These are phyloP conservation scores for Fragaria nilgerrensis DNA, from an alignment of 306 rosid species.

Conservation along the genomic window DNA sequence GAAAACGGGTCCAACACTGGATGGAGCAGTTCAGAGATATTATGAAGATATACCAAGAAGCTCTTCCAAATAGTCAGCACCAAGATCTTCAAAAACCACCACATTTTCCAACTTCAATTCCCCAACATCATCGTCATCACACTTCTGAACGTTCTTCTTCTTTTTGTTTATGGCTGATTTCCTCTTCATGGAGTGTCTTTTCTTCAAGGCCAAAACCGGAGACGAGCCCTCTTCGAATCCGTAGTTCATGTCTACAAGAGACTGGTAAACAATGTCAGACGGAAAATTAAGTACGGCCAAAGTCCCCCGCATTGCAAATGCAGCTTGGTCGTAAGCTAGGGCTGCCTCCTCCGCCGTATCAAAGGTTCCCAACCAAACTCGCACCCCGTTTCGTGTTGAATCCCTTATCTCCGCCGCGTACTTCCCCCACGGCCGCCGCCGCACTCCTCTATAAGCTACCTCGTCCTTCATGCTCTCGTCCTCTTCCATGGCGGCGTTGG, in stretches of 20 bases:
- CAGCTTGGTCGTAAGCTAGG: constrained; percentile 76
- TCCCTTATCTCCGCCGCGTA: constrained; percentile 73
- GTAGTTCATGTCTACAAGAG: constrained; percentile 48
- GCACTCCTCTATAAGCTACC: constrained; percentile 48
- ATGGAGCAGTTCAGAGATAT: constrained; percentile 4
- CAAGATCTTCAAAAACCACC: constrained; percentile 57
- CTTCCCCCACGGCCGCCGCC: constrained; percentile 73
- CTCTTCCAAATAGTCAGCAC: constrained; percentile 53
- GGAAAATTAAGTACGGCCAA: constrained; percentile 58
- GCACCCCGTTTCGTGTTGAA: constrained; percentile 51
- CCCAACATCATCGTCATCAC: neutral
- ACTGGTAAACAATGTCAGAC: constrained; percentile 31
- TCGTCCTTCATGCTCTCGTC: constrained; percentile 14
- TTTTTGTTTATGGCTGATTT: constrained; percentile 23
- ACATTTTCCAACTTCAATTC: constrained; percentile 11
- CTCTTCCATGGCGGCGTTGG: constrained; percentile 12
- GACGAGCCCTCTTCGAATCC: constrained; percentile 33
- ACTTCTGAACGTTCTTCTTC: neutral
- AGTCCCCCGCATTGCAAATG: constrained; percentile 54
- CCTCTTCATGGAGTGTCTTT: constrained; percentile 44
- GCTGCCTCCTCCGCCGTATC: constrained; percentile 73
- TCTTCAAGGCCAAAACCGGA: constrained; percentile 61
- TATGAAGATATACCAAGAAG: constrained; percentile 35
- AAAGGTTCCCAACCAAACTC: constrained; percentile 77
- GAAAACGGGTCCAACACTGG: neutral